Base-by-base conservation (phyloP, 1,284 basidiomycete species). In the Microbotryum violaceum region DNA sequence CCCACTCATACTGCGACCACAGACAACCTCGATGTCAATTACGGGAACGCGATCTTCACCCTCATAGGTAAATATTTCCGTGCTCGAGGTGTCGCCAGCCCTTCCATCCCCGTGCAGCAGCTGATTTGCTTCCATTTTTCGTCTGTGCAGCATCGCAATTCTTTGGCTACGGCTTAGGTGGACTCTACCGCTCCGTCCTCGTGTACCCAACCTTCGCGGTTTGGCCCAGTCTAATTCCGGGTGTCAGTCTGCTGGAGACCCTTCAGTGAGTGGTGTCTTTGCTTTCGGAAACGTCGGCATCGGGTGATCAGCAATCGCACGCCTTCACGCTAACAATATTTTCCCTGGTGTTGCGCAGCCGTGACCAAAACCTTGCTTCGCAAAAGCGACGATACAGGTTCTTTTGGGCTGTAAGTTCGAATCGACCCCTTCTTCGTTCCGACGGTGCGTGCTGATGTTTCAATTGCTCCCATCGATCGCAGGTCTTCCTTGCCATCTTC, bases 131-230 rank as follows among this genome's bases (percentile, higher is more conserved):
- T 23, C 12, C 48, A 14, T 42, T 14, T 14, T 27, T 23, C 27
- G 10, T 10, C 12, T 4, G 21, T 14, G 20, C 27, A 23, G 20
- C 27, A 0, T 83, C 82, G 57, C 86, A 87, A 71, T 78, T 85
- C 63, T 75, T 85, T 47, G 83, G 83, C 5, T 82, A 83, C 62
- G 80, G 81, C 10, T 79, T 86, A 21, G 82, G 83, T 31, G 86
- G 85, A 21, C 66, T 85, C 49, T 76, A 84, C 56, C 77, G 82
- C 70, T 75, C 80, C 70, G 77, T 81, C 46, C 75, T 86, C 12
- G 77, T 86, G 1, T 84, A 84, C 72, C 85, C 85, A 0, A 85
- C 85, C 6, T 83, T 83, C 72, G 84, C 85, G 82, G 83, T 87
- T 31, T 86, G 85, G 74, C 85, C 85, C 77, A 71, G 60, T 8